These are phyloP conservation scores for Rhodomyrtus tomentosa DNA, from an alignment of 345 rosid species.

Conservation along the genomic window DNA sequence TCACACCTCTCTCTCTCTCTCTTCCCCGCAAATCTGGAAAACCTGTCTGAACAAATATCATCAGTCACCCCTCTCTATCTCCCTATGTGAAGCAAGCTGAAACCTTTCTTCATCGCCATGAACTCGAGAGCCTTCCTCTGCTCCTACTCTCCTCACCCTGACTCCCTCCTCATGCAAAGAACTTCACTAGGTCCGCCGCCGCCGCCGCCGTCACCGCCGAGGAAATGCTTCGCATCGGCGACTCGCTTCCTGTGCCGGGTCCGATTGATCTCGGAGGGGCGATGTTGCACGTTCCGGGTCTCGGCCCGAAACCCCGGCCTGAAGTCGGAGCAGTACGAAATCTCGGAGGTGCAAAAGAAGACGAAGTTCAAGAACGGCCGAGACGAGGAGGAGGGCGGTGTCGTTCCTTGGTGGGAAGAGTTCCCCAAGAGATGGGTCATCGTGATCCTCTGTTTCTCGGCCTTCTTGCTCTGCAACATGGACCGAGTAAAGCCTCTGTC, in stretches of 20 bases:
- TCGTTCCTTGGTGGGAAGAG: conserved; percentile 71
- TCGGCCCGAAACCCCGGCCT: conserved; percentile 26
- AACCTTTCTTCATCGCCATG: conserved; percentile 25
- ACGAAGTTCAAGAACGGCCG: conserved; percentile 16
- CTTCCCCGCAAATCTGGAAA: neutral
- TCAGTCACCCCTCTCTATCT: neutral
- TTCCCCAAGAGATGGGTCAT: conserved; percentile 91
- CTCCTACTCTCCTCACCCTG: conserved; percentile 45
- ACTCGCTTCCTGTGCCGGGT: conserved; percentile 10
- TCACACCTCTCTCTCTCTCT: conserved; percentile 7
- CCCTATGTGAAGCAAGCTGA: conserved; percentile 7
- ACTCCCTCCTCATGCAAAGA: conserved; percentile 25
- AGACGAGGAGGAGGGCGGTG: conserved; percentile 19
- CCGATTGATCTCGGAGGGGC: conserved; percentile 6
- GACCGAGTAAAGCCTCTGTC: conserved; percentile 48
- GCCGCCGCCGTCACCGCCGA: conserved; percentile 5
- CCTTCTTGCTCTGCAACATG: conserved; percentile 89
- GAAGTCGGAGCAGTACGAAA: conserved; percentile 21
- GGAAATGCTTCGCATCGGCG: neutral
- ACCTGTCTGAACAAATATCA: neutral
- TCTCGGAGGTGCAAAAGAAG: conserved; percentile 13
- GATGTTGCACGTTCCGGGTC: conserved; percentile 25
- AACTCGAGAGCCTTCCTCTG: conserved; percentile 46
- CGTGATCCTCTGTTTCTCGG: conserved; percentile 71
- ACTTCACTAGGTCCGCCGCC: conserved; percentile 14